These are phyloP conservation scores for Hygrophorus pudorinus DNA, from an alignment of 768 basidiomycete species.

Conservation along the genomic window DNA sequence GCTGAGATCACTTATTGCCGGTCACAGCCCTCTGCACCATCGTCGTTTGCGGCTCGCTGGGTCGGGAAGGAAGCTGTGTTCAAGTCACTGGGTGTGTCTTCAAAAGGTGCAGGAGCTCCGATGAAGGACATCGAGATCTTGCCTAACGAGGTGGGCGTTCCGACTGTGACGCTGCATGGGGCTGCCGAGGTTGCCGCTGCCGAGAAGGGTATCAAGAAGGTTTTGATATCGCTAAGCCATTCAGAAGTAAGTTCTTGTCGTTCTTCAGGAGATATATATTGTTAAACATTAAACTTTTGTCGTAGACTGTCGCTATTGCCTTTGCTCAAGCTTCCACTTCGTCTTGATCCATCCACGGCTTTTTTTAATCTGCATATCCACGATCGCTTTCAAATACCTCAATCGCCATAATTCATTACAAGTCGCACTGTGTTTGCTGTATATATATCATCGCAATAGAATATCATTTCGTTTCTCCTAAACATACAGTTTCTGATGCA, in stretches of 20 bases:
- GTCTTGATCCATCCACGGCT: no score
- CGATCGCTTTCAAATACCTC: not conserved
- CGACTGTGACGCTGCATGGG: conserved; percentile 67
- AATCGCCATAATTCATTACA: not conserved
- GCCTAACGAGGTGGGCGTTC: conserved; percentile 67
- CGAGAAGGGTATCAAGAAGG: conserved; percentile 58
- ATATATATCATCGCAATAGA: not conserved
- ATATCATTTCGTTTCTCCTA: conserved; percentile 9
- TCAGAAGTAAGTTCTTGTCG: conserved; percentile 58
- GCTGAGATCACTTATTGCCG: conserved; percentile 81
- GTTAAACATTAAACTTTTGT: conserved; percentile 10
- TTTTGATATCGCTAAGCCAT: conserved; percentile 85
- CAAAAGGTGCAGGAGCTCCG: conserved; percentile 87
- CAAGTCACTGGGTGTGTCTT: conserved; percentile 86
- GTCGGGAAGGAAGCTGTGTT: conserved; percentile 95
- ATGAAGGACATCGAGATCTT: conserved; percentile 98
- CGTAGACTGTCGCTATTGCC: conserved; percentile 73
- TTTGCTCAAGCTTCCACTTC: conserved; percentile 67
- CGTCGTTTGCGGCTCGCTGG: conserved; percentile 97
- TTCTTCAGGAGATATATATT: not conserved
- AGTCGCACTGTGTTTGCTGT: not conserved
- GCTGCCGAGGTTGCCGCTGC: conserved; percentile 70
- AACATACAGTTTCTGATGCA: conserved; percentile 35
- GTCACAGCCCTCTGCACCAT: conserved; percentile 72
- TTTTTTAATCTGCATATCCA: not conserved